Conservation (phyloP, 2,329 filamentous ascomycete species). For the Coniochaeta ligniaria region DNA sequence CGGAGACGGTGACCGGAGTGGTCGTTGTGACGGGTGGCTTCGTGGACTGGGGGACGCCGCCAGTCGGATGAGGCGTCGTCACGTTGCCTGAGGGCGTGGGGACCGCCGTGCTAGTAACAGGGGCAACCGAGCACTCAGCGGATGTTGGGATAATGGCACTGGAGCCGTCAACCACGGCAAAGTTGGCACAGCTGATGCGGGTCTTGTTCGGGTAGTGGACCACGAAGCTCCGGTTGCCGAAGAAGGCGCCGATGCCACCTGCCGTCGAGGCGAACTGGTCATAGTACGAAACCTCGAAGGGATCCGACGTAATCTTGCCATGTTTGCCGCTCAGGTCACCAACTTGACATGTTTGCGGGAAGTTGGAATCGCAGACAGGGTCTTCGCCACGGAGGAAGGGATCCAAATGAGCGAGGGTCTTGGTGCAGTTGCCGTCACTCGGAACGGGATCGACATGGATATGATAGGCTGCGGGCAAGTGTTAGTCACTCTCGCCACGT, state of each 20-base stretch:
- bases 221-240: slow-evolving; percentile 59
- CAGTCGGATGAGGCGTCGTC: background rate
- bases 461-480: slow-evolving; percentile 54
- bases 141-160: slow-evolving; percentile 8
- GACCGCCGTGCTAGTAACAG: background rate
- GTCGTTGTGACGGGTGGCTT: background rate
- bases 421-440: slow-evolving; percentile 62
- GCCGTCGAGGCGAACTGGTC: slow-evolving; percentile 53
- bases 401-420: slow-evolving; percentile 62
- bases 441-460: slow-evolving; percentile 61
- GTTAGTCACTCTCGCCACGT: background rate
- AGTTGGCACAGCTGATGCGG: slow-evolving; percentile 59
- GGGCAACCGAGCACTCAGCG: background rate
- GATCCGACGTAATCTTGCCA: slow-evolving; percentile 48
- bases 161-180: slow-evolving; percentile 26
- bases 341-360: slow-evolving; percentile 62
- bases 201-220: slow-evolving; percentile 59
- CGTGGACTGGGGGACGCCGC: background rate
- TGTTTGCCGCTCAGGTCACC: slow-evolving; percentile 73
- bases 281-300: slow-evolving; percentile 41
- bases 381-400: slow-evolving; percentile 59
- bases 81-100: background rate
- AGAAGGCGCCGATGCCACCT: slow-evolving; percentile 45
- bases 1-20: slow-evolving; percentile 6
- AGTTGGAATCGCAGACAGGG: slow-evolving; percentile 48